Evolutionary conservation across 305 asterid species (phyloP), one percentile per base, ranked within the genome.

Genomic region (Plantago coronopus): DNA sequence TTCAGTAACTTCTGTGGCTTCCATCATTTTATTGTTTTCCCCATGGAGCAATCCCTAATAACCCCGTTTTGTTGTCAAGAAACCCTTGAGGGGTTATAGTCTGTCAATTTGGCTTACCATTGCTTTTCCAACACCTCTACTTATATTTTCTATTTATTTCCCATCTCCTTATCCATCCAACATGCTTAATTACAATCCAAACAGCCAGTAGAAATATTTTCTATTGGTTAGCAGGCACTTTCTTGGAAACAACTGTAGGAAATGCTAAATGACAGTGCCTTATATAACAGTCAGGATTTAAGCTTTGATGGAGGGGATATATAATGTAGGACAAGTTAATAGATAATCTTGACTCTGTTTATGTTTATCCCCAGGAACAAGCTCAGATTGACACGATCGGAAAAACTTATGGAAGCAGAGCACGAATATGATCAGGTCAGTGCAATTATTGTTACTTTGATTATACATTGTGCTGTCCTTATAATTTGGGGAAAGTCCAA

Each of bases 351-450:
- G 58, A 23, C 40, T 70, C 40, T 54, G 51, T 20, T 27, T 23
- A 42, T 59, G 29, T 23, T 42, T 64, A 34, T 67, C 44, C 73
- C 73, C 88, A 89, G 99, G 85, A 94, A 87, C 83, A 94, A 87
- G 79, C 81, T 79, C 57, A 84, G 91, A 79, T 69, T 89, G 69
- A 87, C 78, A 40, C 79, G 89, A 54, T 94, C 97, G 17, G 99
- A 89, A 51, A 94, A 85, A 73, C 69, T 89, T 74, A 65, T 64
- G 10, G 99, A 89, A 64, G 88, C 85, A 1, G 96, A 89, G 85
- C 88, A 61, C 16, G 97, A 94, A 74, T 89, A 87, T 43, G 97
- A 90, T 76, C 81, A 74, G 95, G 99, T 94, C 61, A 66, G 82
- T 75, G 27, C 3, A 21, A 53, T 65, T 66, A 47, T 12, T 5